Evolutionary conservation across 2,329 filamentous ascomycete genomes (phyloP), one percentile per base, ranked within the genome.

Genomic region (Fusarium pininemorale): DNA sequence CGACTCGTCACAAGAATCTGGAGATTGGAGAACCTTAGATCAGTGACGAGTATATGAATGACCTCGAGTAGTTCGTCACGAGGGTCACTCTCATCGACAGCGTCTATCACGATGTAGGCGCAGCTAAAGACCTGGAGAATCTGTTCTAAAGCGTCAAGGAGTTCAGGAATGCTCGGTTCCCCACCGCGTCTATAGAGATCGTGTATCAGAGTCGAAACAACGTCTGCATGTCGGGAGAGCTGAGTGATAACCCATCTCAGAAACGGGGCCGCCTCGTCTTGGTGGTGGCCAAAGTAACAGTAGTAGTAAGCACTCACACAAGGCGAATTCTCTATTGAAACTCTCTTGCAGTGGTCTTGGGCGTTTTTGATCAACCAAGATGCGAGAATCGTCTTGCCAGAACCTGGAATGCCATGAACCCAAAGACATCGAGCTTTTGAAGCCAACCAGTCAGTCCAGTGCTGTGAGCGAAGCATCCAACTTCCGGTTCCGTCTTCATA

Each of bases 281-380:
- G 42, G 3, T 50, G 20, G 1, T 38, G 42, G 2, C 42, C 30
- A 0, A 50, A 37, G 24, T 38, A 50, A 5, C 56, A 50, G 24
- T 50, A 50, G 8, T 50, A 50, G 18, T 50, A 59, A 1, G 0
- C 2, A 1, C 38, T 56, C 8, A 3, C 1, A 1, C 15, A 30
- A 20, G 32, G 32, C 1, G 16, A 0, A 2, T 9, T 6, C 1
- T 6, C 3, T 13, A 20, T 38, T 0, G 24, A 37, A 1, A 16
- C 11, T 0, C 1, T 24, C 0, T 20, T 3, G 6, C 42, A 59
- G 3, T 59, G 9, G 0, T 0, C 2, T 22, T 20, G 24, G 2
- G 7, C 3, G 2, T 28, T 26, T 30, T 11, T 2, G 0, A 50
- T 39, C 1, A 35, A 0, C 42, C 22, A 50, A 0, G 42, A 48